Percentiles rank a stretch among this genome's conserved stretches.
phyloP scores from a whole-genome alignment of 2,329 filamentous ascomycete species.

The Beauveria asiatica region DNA sequence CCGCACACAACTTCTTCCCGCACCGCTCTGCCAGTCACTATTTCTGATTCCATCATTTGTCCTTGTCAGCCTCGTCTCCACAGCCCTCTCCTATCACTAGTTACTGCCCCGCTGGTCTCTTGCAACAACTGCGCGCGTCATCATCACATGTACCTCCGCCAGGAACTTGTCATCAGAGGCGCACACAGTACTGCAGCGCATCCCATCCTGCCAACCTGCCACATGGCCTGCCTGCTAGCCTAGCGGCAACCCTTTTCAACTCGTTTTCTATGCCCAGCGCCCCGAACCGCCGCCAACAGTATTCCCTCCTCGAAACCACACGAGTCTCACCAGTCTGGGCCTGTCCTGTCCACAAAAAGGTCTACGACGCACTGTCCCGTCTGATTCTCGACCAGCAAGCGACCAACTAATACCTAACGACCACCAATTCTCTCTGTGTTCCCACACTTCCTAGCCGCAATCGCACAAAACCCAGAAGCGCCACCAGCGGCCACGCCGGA shows the following conservation, averaged over 20 bases:
- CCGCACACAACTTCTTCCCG: background rate
- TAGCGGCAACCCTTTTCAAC: background rate
- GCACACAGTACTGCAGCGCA: background rate
- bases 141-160: conserved; percentile 4
- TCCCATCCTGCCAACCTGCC: background rate
- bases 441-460: background rate
- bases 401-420: background rate
- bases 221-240: background rate
- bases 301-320: background rate
- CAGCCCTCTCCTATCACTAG: conserved; percentile 2
- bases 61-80: conserved; percentile 10
- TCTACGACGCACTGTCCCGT: background rate
- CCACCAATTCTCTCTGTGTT: background rate
- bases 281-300: background rate
- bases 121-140: conserved; percentile 7
- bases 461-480: background rate
- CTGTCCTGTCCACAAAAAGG: background rate
- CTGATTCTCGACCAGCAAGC: background rate
- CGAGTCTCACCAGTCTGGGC: conserved; percentile 1
- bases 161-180: background rate
- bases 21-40: background rate
- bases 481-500: conserved; percentile 5
- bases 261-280: background rate
- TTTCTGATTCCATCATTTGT: background rate
- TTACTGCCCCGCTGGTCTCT: conserved; percentile 2